Evolutionary conservation across 768 basidiomycete species (phyloP).

Genomic region (Gautieria morchelliformis): DNA sequence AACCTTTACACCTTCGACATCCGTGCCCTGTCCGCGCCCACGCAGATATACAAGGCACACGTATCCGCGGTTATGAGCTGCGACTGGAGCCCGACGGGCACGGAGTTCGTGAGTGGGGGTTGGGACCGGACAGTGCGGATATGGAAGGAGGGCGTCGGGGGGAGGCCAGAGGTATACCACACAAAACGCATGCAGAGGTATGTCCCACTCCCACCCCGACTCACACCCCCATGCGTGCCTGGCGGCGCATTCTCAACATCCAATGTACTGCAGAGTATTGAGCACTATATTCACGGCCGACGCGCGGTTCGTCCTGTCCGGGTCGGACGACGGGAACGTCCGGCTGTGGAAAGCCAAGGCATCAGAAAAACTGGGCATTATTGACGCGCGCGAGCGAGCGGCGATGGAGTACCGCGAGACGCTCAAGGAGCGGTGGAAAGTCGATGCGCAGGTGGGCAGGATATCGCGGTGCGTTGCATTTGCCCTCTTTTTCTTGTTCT

Average conservation of each 20-base stretch:
- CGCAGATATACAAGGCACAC: conserved; percentile 94
- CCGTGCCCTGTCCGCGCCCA: conserved; percentile 69
- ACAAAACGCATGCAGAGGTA: conserved; percentile 99
- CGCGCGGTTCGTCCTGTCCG: conserved; percentile 81
- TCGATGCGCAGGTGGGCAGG: conserved; percentile 71
- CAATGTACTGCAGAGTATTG: conserved; percentile 51
- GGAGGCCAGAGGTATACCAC: conserved; percentile 84
- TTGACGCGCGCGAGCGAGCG: conserved; percentile 84
- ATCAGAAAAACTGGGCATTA: conserved; percentile 81
- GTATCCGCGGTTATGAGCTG: conserved; percentile 95
- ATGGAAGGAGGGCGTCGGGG: conserved; percentile 83
- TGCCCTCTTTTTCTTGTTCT: not conserved
- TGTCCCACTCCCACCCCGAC: conserved; percentile 8
- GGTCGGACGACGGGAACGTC: conserved; percentile 92
- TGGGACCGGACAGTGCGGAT: conserved; percentile 93
- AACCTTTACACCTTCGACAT: conserved; percentile 98
- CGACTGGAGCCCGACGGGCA: conserved; percentile 95
- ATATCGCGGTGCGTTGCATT: conserved; percentile 55
- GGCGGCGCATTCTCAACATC: not conserved
- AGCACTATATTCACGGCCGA: conserved; percentile 85
- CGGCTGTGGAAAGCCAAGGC: conserved; percentile 93
- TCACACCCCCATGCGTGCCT: not conserved
- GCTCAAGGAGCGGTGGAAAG: conserved; percentile 82
- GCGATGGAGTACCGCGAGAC: conserved; percentile 88
- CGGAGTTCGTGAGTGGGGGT: conserved; percentile 91